Base-by-base conservation (phyloP, 352 stramenopile genomes). In the Peronosclerospora sorghi region DNA sequence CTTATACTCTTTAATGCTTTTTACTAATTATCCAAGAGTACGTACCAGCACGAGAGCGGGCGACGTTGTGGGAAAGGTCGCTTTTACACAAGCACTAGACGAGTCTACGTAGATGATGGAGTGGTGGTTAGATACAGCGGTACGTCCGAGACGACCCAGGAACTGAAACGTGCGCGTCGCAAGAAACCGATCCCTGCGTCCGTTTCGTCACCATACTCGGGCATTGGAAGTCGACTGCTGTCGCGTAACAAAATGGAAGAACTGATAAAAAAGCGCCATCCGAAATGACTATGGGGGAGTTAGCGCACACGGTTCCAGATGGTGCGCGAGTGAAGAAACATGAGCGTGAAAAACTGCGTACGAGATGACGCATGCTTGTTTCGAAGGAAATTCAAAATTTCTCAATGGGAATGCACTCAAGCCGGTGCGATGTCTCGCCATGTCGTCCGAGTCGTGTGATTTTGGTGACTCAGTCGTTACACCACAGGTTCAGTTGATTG, bases 281-380 rank as follows among this genome's bases (percentile, higher is more conserved):
- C 6, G 65, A 87, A 49, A 89, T 89, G 77, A 89, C 76, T 0
- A 88, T 92, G 77, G 75, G 79, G 13, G 73, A 92, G 41, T 43
- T 92, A 12, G 79, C 79, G 5, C 48, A 88, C 9, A 83, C 73
- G 21, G 74, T 92, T 12, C 76, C 79, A 0, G 83, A 76, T 45
- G 74, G 79, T 2, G 53, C 56, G 21, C 65, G 65, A 5, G 59
- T 71, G 38, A 67, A 79, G 42, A 69, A 61, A 14, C 62, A 86
- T 40, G 75, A 84, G 20, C 64, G 74, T 19, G 76, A 86, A 37
- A 62, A 82, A 62, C 59, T 9, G 50, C 48, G 1, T 39, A 32
- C 8, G 65, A 82, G n/a, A 59, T 37, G 17, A 35, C 38, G 8
- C 21, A 17, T 13, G 37, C 34, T 8, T n/a, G 12, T 29, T 37